Base-by-base conservation (phyloP, 2,329 filamentous ascomycete genomes). In the Helicocarpus griseus region DNA sequence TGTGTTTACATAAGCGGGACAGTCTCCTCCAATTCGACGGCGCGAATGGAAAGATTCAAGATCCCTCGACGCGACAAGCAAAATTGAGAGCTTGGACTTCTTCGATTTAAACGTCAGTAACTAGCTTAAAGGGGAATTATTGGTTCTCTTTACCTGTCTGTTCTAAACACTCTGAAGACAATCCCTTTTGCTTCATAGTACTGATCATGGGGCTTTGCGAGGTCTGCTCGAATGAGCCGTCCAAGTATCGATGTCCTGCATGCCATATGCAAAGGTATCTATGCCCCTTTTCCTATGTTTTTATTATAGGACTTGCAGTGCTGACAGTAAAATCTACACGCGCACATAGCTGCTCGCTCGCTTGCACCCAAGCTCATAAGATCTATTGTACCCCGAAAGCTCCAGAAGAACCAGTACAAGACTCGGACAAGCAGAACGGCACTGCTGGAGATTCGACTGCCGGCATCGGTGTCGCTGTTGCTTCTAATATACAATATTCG, bases 361-460 rank as follows among this genome's bases (percentile, higher is more conserved):
- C 60, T 29, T 75, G 73, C 57, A 70, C 69, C 35, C 68, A 73
- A 50, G 61, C 65, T 4, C 72, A 75, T 58, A 73, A 73, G 58
- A 64, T 65, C 17, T 67, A 67, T 52, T 75, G 72, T 54, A 60
- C 62, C 19, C 65, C 67, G 11, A 40, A 54, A 43, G 48, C 47
- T 21, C 39, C 56, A 33, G 36, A 41, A 5, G 35, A 46, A 8
- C 36, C 47, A 17, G 54, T 53, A 35, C 50, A 36, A 17, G 50
- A 53, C 21, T n/a, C 57, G n/a, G 17, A 50, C 19, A 49, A 57
- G 24, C 26, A 43, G 40, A 40, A 29, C 8, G 22, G 41, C 17
- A 45, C 28, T 5, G 9, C 19, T 47, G 28, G 9, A 47, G 13
- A 24, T 44, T 8, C 41, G n/a, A 14, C 22, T 29, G 41, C 7